Evolutionary conservation across 192 early-diverging fungal species (phyloP).

Genomic region (Mortierella claussenii): DNA sequence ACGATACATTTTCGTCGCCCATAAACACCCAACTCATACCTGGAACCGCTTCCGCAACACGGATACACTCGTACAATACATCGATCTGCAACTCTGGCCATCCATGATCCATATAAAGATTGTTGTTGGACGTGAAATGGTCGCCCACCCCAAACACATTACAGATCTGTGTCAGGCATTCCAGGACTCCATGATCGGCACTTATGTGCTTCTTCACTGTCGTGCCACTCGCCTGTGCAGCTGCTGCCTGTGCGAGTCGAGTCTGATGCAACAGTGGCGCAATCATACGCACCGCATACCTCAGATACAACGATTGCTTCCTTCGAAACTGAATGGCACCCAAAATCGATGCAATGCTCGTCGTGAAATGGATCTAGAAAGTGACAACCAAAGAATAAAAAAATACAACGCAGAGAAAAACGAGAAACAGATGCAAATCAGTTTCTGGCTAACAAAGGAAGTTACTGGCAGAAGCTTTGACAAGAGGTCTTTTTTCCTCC

Average conservation of each 20-base stretch:
- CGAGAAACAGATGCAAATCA: too few relatives aligned
- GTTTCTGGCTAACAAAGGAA: too few relatives aligned
- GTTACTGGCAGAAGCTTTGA: too few relatives aligned
- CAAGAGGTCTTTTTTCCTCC: too few relatives aligned
- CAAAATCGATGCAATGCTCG: slow-evolving; percentile 69
- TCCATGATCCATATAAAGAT: slow-evolving; percentile 59
- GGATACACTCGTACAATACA: slow-evolving; percentile 78
- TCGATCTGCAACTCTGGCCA: slow-evolving; percentile 86
- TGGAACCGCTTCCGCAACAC: slow-evolving; percentile 72
- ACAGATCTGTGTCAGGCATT: slow-evolving; percentile 73
- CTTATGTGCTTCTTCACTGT: slow-evolving; percentile 4
- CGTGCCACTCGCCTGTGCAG: slow-evolving; percentile 28
- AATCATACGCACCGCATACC: slow-evolving; percentile 64
- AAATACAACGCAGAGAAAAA: too few relatives aligned
- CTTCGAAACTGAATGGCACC: slow-evolving; percentile 64
- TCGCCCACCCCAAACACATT: slow-evolving; percentile 75
- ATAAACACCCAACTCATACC: slow-evolving; percentile 55
- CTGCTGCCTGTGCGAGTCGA: slow-evolving; percentile 45
- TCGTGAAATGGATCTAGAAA: slow-evolving; percentile 56
- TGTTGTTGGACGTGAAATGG: slow-evolving; percentile 27
- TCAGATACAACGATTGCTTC: slow-evolving; percentile 80
- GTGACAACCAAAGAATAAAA: too few relatives aligned
- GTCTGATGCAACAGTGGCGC: slow-evolving; percentile 53
- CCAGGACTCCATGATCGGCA: slow-evolving; percentile 65
- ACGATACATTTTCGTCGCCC: background rate